Evolutionary conservation across 2,329 filamentous ascomycete genomes (phyloP).

Genomic region (Chaetothyriales sp.): DNA sequence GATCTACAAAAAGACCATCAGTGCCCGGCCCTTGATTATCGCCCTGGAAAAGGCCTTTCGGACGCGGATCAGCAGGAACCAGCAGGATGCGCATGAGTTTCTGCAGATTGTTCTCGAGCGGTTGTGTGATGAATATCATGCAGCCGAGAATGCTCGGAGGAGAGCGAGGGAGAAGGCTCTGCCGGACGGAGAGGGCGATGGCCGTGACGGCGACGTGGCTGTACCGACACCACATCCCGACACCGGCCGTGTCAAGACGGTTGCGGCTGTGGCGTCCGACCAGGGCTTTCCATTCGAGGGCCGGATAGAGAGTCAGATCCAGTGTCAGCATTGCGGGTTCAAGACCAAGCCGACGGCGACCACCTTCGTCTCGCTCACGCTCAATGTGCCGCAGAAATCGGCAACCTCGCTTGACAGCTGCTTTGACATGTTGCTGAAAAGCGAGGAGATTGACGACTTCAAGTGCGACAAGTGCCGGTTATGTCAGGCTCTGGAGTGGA

Average conservation of each 20-base stretch:
- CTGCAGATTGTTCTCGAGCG: slow-evolving; percentile 85
- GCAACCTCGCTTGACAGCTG: slow-evolving; percentile 73
- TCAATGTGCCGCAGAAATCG: slow-evolving; percentile 73
- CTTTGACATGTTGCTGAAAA: slow-evolving; percentile 87
- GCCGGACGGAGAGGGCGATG: slow-evolving; percentile 17
- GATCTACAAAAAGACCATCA: slow-evolving; percentile 85
- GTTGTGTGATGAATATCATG: slow-evolving; percentile 85
- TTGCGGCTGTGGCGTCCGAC: slow-evolving; percentile 26
- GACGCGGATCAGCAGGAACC: slow-evolving; percentile 80
- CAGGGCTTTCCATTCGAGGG: slow-evolving; percentile 86
- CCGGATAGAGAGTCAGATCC: slow-evolving; percentile 80
- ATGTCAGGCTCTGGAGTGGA: slow-evolving; percentile 55
- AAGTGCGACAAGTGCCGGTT: slow-evolving; percentile 86
- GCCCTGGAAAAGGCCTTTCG: slow-evolving; percentile 74
- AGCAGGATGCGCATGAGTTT: slow-evolving; percentile 97
- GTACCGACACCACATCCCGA: slow-evolving; percentile 8
- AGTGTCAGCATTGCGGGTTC: slow-evolving; percentile 81
- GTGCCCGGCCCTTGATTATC: slow-evolving; percentile 66
- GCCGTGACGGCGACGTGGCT: slow-evolving; percentile 23
- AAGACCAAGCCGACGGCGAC: slow-evolving; percentile 71
- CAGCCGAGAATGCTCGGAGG: slow-evolving; percentile 56
- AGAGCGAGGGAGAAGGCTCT: slow-evolving; percentile 15
- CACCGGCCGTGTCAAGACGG: slow-evolving; percentile 17
- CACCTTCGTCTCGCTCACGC: slow-evolving; percentile 78
- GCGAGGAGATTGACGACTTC: slow-evolving; percentile 92